Conservation (phyloP, 2,329 filamentous ascomycete species). For the Colletotrichum aenigma region DNA sequence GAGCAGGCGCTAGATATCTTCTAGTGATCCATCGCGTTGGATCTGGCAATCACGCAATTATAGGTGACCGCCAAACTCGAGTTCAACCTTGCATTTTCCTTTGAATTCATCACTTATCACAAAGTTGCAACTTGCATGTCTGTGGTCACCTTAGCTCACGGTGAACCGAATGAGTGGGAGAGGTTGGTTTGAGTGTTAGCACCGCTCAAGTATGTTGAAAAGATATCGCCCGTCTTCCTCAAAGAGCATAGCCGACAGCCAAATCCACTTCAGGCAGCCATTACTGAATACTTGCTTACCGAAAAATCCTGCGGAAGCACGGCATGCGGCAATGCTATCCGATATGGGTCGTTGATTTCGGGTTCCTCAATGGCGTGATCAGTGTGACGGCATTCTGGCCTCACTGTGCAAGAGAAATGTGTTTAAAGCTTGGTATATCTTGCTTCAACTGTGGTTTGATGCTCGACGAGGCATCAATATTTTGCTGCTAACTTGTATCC, state of each 20-base stretch:
- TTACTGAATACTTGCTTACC: neutral
- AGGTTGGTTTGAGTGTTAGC: neutral
- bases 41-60: neutral
- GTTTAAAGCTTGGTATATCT: neutral
- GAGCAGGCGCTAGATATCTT: neutral
- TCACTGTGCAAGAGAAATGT: neutral
- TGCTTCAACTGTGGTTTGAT: rapidly evolving
- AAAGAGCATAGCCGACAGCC: neutral
- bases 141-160: neutral
- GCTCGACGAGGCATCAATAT: neutral
- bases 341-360: neutral
- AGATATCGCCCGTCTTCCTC: neutral
- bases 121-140: neutral
- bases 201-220: neutral
- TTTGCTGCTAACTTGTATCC: neutral
- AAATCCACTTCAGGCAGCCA: neutral
- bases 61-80: neutral
- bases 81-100: neutral
- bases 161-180: neutral
- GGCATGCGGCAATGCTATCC: neutral
- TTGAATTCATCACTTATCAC: neutral
- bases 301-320: neutral
- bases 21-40: neutral
- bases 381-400: neutral
- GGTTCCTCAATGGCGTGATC: neutral